phyloP scores from a whole-genome alignment of 495 filamentous ascomycete species.

The Hypoxylon subgilvum region DNA sequence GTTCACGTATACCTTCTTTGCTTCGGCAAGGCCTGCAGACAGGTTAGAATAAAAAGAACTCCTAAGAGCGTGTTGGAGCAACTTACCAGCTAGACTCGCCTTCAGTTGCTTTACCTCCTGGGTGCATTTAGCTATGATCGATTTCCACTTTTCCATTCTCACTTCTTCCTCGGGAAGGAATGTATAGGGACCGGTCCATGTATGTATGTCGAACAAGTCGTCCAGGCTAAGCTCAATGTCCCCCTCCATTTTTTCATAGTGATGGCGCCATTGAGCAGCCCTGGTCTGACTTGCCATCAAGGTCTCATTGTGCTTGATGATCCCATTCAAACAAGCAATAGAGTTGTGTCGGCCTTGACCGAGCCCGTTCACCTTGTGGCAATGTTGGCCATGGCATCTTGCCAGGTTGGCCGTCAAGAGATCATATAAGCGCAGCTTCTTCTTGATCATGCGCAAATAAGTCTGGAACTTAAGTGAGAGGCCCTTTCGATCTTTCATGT shows the following conservation, averaged over 20 bases:
- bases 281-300: slow-evolving; percentile 31
- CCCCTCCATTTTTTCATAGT: slow-evolving; percentile 17
- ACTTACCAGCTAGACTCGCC: slow-evolving; percentile 24
- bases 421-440: slow-evolving; percentile 21
- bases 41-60: slow-evolving; percentile 19
- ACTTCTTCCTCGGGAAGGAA: slow-evolving; percentile 32
- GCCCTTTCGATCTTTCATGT: slow-evolving; percentile 65
- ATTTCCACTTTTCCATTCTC: slow-evolving; percentile 27
- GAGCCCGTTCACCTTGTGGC: slow-evolving; percentile 30
- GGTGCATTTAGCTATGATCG: slow-evolving; percentile 19
- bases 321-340: slow-evolving; percentile 27
- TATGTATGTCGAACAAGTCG: slow-evolving; percentile 35
- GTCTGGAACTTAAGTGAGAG: slow-evolving; percentile 52
- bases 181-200: slow-evolving; percentile 31
- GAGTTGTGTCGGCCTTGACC: slow-evolving; percentile 23
- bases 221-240: slow-evolving; percentile 26
- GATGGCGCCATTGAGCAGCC: slow-evolving; percentile 37
- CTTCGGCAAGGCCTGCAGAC: slow-evolving; percentile 28
- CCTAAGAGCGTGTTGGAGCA: not conserved
- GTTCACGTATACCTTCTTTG: slow-evolving; percentile 19
- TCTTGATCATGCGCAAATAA: slow-evolving; percentile 43
- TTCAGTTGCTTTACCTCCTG: slow-evolving; percentile 23
- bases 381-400: slow-evolving; percentile 30
- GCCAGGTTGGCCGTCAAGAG: not conserved
- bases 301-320: slow-evolving; percentile 28